phyloP scores from a whole-genome alignment of 2,329 filamentous ascomycete species.

The Celoporthe dispersa region DNA sequence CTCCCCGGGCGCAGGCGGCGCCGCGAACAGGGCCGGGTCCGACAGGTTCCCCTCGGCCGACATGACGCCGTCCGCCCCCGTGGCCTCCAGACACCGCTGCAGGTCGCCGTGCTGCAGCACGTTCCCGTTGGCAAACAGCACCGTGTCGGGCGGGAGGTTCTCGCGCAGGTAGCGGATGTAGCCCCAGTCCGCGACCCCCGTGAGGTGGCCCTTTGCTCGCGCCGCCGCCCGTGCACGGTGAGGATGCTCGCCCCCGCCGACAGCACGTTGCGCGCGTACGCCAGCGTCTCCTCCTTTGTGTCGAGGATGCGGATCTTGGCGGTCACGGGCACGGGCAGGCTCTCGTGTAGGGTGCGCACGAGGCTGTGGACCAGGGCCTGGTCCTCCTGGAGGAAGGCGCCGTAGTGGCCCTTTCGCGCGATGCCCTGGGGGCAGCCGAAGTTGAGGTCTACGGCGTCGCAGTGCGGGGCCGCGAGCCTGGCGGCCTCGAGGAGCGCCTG shows the following conservation, averaged over 20 bases:
- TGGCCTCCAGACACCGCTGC: constrained; percentile 75
- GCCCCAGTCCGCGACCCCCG: constrained; percentile 91
- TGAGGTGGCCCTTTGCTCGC: constrained; percentile 97
- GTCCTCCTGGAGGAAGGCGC: constrained; percentile 93
- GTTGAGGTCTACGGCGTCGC: constrained; percentile 95
- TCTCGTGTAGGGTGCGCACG: constrained; percentile 79
- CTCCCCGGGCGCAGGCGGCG: constrained; percentile 64
- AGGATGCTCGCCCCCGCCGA: constrained; percentile 89
- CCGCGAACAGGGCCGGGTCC: constrained; percentile 84
- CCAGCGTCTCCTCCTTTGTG: constrained; percentile 81
- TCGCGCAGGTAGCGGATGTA: constrained; percentile 82
- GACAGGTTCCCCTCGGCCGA: constrained; percentile 94
- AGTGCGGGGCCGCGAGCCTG: constrained; percentile 78
- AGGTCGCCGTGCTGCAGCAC: constrained; percentile 82
- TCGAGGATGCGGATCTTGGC: constrained; percentile 94
- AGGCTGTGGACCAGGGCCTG: constrained; percentile 81
- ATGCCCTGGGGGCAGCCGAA: constrained; percentile 97
- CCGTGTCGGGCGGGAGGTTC: constrained; percentile 81
- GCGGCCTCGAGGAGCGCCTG: constrained; percentile 81
- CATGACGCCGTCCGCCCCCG: constrained; percentile 93
- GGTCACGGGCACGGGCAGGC: constrained; percentile 83
- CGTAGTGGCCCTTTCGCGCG: constrained; percentile 86
- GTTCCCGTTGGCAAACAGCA: constrained; percentile 97
- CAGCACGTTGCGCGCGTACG: constrained; percentile 87
- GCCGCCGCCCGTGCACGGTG: constrained; percentile 84